Evolutionary conservation across 345 rosid genomes (phyloP).

Genomic region (Arabis alpina): DNA sequence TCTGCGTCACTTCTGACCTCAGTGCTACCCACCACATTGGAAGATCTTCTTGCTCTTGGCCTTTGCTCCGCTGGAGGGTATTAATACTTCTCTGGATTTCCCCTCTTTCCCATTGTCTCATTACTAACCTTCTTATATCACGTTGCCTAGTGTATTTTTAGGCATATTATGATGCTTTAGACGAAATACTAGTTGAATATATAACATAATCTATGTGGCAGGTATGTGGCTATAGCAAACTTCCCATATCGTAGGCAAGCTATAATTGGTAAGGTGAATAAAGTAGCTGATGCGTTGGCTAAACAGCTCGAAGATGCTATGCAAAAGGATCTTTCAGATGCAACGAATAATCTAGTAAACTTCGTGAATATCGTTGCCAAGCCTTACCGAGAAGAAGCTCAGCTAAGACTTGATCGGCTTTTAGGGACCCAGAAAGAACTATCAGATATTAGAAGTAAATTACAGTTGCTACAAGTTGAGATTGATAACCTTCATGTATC

Average conservation of each 20-base stretch:
- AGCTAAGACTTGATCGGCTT: constrained; percentile 61
- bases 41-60: constrained; percentile 93
- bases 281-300: constrained; percentile 65
- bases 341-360: constrained; percentile 52
- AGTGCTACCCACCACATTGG: constrained; percentile 79
- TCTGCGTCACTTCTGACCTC: constrained; percentile 93
- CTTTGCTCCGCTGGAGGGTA: constrained; percentile 99
- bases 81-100: constrained; percentile 24
- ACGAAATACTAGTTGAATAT: background rate
- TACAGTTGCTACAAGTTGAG: constrained; percentile 61
- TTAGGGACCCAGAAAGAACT: constrained; percentile 57
- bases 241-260: constrained; percentile 73
- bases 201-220: constrained; percentile 38
- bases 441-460: constrained; percentile 51
- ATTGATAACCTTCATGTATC: constrained; percentile 82
- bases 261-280: constrained; percentile 68
- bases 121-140: constrained; percentile 8
- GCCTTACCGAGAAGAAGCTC: constrained; percentile 84
- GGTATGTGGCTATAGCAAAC: constrained; percentile 76
- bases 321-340: constrained; percentile 77
- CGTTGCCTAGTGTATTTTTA: background rate
- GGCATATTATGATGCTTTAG: constrained; percentile 12
- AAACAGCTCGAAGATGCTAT: constrained; percentile 83
- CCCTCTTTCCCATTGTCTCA: constrained; percentile 5
- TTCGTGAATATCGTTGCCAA: constrained; percentile 62